Percentiles rank a stretch among this genome's conserved stretches.
Evolutionary conservation across 116 monocot genomes (phyloP).

Genomic region (Zostera marina): DNA sequence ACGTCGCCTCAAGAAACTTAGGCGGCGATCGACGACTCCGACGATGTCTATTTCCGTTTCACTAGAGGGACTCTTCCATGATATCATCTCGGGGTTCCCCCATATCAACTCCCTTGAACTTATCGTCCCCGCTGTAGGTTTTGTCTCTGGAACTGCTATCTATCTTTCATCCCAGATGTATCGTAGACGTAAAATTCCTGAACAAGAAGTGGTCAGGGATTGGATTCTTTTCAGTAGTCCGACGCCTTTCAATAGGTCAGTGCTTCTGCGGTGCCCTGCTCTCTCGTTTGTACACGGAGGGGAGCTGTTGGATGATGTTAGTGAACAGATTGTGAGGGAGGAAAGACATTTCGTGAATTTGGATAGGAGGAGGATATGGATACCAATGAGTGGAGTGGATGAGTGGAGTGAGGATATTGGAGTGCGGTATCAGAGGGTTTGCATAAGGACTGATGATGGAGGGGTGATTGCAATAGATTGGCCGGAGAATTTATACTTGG

Average conservation of each 20-base stretch:
- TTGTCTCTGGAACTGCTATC: slow-evolving; percentile 18
- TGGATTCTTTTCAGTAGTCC: slow-evolving; percentile 74
- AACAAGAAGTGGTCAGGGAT: slow-evolving; percentile 13
- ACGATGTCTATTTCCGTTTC: not conserved
- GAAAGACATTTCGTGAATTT: slow-evolving; percentile 44
- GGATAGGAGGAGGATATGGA: slow-evolving; percentile 21
- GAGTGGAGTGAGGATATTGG: slow-evolving; percentile 5
- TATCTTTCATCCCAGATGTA: slow-evolving; percentile 5
- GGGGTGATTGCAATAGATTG: slow-evolving; percentile 91
- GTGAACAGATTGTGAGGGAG: slow-evolving; percentile 31
- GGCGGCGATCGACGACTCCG: not conserved
- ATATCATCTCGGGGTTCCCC: slow-evolving; percentile 17
- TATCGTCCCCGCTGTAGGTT: slow-evolving; percentile 33
- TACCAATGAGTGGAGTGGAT: slow-evolving; percentile 5
- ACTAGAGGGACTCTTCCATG: slow-evolving; percentile 18
- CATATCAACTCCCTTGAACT: slow-evolving; percentile 21
- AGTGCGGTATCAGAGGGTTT: slow-evolving; percentile 58
- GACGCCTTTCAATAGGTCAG: slow-evolving; percentile 71
- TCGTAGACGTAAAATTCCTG: not conserved
- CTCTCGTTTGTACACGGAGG: slow-evolving; percentile 44
- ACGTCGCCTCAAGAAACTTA: slow-evolving; percentile 12
- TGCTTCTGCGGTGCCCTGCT: slow-evolving; percentile 76
- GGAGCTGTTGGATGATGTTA: slow-evolving; percentile 25
- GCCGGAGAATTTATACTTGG: slow-evolving; percentile 76
- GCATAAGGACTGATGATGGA: slow-evolving; percentile 60